A percentile compares a stretch with the other conserved stretches of the same genome.
Evolutionary conservation across 1,139 yeast genomes (phyloP).

Genomic region (Zygotorulaspora mrakii): DNA sequence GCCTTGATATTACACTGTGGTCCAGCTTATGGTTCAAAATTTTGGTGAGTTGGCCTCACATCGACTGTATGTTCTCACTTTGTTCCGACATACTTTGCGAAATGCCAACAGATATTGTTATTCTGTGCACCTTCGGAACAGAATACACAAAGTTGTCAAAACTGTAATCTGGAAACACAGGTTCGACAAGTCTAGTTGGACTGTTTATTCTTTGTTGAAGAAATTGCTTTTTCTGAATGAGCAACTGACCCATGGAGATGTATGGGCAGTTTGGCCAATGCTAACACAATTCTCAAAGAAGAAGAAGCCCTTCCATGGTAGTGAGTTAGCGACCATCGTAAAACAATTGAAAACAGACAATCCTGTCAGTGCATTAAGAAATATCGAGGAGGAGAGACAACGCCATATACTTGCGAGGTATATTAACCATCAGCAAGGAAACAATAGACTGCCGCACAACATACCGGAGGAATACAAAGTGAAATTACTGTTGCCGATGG

Average conservation of each 20-base stretch:
- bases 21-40: conserved; percentile 36
- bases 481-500: conserved; percentile 28
- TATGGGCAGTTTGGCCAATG: conserved; percentile 14
- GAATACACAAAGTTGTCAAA: conserved; percentile 14
- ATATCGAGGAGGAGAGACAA: conserved; percentile 12
- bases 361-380: conserved; percentile 1
- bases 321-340: conserved; percentile 6
- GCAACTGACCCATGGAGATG: conserved; percentile 10
- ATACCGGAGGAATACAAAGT: conserved; percentile 21
- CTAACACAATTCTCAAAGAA: conserved; percentile 12
- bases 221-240: conserved; percentile 18
- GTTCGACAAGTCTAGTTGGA: conserved; percentile 30
- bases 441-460: conserved; percentile 18
- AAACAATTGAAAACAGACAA: conserved; percentile 4
- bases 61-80: conserved; percentile 23
- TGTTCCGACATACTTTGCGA: conserved; percentile 29
- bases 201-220: conserved; percentile 18
- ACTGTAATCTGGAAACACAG: conserved; percentile 18
- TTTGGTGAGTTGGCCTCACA: conserved; percentile 33
- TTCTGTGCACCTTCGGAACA: conserved; percentile 19
- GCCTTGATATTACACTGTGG: not conserved
- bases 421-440: conserved; percentile 17
- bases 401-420: conserved; percentile 20
- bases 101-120: conserved; percentile 15
- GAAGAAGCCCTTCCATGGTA: conserved; percentile 9